Base-by-base conservation (phyloP, 495 filamentous ascomycete species). In the Lindgomyces ingoldianus region DNA sequence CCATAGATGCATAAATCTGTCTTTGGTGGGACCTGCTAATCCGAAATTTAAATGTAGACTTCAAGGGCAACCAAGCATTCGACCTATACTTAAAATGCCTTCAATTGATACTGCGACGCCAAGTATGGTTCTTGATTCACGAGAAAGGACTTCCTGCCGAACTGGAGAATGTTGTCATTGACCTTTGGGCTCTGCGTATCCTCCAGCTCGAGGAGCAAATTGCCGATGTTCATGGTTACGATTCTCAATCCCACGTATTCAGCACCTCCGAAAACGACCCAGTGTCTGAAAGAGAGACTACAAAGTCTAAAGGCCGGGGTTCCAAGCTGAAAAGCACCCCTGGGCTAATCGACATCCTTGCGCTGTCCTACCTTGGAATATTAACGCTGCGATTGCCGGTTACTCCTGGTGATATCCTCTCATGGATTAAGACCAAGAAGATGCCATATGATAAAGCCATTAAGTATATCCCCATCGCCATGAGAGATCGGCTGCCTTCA, bases 91-190 rank as follows among this genome's bases (percentile, higher is more conserved):
- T 98, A 39, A 87, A 93, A 73, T 87, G 83, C 68, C 85, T 91
- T 55, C 94, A 98, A 75, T 76, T 97, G n/a, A 84, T 98, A 27
- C 76, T 93, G 0, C 84, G 86, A 78, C 89, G 90, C 73, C 89
- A 93, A 79, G 81, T 83, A 51, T 73, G 84, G 70, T 85, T 80
- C 67, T 74, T 92, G 46, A 76, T 91, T 9, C 76, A 84, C 29
- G 74, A 78, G 9, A 84, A 84, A 70, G 80, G 81, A 0, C 84
- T 90, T 64, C 86, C 88, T 22, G 74, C 77, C 50, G 81, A 89
- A 65, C 74, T 90, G 12, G 88, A 90, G 81, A 69, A 68, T 30
- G 75, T 89, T 8, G 79, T 89, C 36, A 81, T 79, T 36, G 86
- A 89, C 74, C 80, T 91, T n/a, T 91, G 88, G 88, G 78, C 81